A percentile compares a stretch with the other conserved stretches of the same genome.
Conservation (phyloP, 495 filamentous ascomycete species). For the Trypethelium eluteriae region DNA sequence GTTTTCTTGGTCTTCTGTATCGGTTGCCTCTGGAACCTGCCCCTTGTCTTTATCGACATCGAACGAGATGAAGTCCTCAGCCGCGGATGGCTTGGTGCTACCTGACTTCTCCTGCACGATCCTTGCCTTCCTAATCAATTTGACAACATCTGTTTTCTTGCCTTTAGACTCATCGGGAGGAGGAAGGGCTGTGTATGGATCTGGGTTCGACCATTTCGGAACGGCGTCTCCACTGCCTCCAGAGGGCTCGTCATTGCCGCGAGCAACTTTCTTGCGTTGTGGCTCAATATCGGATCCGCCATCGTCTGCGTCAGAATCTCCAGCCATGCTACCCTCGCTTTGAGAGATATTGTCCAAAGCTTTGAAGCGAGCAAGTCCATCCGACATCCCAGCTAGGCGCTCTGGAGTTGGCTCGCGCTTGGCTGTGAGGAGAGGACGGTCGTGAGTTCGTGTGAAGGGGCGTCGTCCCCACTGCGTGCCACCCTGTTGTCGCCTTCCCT, state of each 20-base stretch:
- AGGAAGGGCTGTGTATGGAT: conserved; percentile 78
- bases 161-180: conserved; percentile 56
- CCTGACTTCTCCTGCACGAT: conserved; percentile 40
- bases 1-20: conserved; percentile 14
- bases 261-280: conserved; percentile 12
- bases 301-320: conserved; percentile 43
- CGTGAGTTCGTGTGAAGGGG: neutral
- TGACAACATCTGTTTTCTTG: conserved; percentile 75
- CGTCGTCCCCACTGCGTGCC: neutral
- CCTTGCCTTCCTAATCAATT: conserved; percentile 78
- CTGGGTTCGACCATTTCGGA: conserved; percentile 89
- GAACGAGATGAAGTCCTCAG: conserved; percentile 80
- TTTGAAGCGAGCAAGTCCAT: conserved; percentile 32
- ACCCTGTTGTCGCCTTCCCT: neutral
- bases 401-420: conserved; percentile 28
- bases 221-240: conserved; percentile 35
- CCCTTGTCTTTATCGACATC: conserved; percentile 49
- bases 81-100: conserved; percentile 50
- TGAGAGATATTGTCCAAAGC: conserved; percentile 58
- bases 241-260: neutral
- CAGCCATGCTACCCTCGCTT: conserved; percentile 59
- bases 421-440: neutral
- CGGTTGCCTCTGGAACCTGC: neutral
- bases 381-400: conserved; percentile 31
- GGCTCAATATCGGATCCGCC: conserved; percentile 27